Conservation (phyloP, 2,329 filamentous ascomycete genomes). For the Aspergillus japonicus region DNA sequence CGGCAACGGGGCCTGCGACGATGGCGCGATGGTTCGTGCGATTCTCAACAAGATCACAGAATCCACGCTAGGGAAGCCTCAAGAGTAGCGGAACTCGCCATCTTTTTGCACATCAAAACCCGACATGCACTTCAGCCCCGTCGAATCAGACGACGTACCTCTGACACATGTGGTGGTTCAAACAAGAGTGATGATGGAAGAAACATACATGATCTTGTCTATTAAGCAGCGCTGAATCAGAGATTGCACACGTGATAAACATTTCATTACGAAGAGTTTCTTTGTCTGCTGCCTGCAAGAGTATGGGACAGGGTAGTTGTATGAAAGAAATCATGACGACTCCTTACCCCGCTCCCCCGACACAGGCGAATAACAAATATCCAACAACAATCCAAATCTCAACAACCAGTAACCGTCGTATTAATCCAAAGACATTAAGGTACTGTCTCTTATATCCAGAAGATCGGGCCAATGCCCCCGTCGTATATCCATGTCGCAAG, state of each 20-base stretch:
- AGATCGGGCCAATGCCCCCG: neutral
- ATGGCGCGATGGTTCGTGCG: slow-evolving; percentile 58
- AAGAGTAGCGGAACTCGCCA: neutral
- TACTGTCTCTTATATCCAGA: neutral
- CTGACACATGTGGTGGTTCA: neutral
- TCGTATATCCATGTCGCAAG: neutral
- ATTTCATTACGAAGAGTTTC: neutral
- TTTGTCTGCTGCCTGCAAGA: neutral
- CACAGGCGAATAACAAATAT: no score
- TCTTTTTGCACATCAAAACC: neutral
- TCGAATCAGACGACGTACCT: neutral
- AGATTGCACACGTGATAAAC: neutral
- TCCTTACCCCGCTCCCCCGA: neutral
- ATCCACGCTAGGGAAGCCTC: slow-evolving; percentile 32
- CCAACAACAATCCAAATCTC: no score
- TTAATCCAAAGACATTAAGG: neutral
- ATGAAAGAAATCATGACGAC: neutral
- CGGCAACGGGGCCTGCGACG: slow-evolving; percentile 49
- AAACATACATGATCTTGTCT: neutral
- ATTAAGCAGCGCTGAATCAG: neutral
- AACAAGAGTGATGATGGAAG: neutral
- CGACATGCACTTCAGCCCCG: neutral
- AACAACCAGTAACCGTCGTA: no score
- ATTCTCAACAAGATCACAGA: slow-evolving; percentile 68
- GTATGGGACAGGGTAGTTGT: neutral